Evolutionary conservation across 176 grass and related monocot genomes (phyloP).

Genomic region (Ananas comosus): DNA sequence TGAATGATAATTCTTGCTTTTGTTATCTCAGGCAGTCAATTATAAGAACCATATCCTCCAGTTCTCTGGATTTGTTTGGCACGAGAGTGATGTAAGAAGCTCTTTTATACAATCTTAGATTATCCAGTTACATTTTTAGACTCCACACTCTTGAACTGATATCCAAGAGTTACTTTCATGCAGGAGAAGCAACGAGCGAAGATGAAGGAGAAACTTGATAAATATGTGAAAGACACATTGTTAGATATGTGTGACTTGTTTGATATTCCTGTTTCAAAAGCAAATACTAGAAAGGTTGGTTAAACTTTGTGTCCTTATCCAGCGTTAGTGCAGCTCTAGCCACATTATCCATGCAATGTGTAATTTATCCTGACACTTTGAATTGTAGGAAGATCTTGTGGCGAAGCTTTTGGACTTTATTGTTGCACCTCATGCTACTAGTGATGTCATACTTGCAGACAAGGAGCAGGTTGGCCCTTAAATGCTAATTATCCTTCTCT

Average conservation of each 20-base stretch:
- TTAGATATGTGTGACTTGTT: conserved; percentile 73
- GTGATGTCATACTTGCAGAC: conserved; percentile 40
- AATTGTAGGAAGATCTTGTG: conserved; percentile 82
- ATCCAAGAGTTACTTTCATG: conserved; percentile 20
- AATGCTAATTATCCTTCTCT: background rate
- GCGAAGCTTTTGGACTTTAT: conserved; percentile 88
- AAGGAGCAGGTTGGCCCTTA: conserved; percentile 29
- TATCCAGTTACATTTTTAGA: too few species aligned
- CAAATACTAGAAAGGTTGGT: conserved; percentile 65
- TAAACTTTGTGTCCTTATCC: conserved; percentile 11
- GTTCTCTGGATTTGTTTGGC: conserved; percentile 73
- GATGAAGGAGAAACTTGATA: conserved; percentile 97
- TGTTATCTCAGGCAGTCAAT: conserved; percentile 12
- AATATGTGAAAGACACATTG: conserved; percentile 70
- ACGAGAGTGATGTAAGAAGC: conserved; percentile 59
- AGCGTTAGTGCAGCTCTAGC: background rate
- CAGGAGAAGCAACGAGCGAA: conserved; percentile 97
- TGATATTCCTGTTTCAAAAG: conserved; percentile 75
- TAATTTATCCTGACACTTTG: background rate
- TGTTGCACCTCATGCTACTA: conserved; percentile 50
- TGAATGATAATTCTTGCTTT: background rate
- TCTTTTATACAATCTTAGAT: conserved; percentile 1
- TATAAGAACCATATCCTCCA: conserved; percentile 67
- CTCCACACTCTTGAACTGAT: conserved; percentile 17
- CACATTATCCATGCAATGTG: background rate